These are phyloP conservation scores for Moniliophthora roreri DNA, from an alignment of 1,284 basidiomycete genomes.

Conservation along the genomic window DNA sequence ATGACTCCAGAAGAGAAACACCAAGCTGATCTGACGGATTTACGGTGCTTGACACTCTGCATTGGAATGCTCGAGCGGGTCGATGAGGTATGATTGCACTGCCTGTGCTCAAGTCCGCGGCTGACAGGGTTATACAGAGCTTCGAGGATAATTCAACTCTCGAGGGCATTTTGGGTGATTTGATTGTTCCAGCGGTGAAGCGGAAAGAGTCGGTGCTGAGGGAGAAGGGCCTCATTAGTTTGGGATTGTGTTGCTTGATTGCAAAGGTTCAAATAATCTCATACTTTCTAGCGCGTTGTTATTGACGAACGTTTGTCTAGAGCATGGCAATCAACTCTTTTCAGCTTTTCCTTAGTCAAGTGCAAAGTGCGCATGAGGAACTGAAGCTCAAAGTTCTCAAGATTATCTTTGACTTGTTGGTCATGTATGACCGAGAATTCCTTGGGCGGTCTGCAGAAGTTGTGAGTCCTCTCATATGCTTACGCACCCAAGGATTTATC, in stretches of 20 bases:
- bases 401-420: conserved; percentile 88
- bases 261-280: conserved; percentile 52
- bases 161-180: conserved; percentile 86
- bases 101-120: background rate
- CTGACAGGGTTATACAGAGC: conserved; percentile 44
- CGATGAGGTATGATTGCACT: conserved; percentile 62
- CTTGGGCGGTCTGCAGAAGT: conserved; percentile 55
- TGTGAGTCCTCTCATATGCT: conserved; percentile 33
- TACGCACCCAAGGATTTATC: background rate
- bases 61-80: conserved; percentile 92
- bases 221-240: conserved; percentile 83
- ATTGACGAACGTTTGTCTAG: conserved; percentile 33
- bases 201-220: conserved; percentile 83
- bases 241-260: conserved; percentile 92
- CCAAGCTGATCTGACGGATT: conserved; percentile 69
- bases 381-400: conserved; percentile 84
- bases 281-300: background rate
- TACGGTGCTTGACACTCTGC: conserved; percentile 86
- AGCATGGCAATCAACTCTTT: conserved; percentile 92
- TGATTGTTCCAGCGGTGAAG: conserved; percentile 90
- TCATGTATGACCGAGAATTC: conserved; percentile 86
- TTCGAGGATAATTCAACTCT: conserved; percentile 95
- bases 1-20: conserved; percentile 60
- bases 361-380: conserved; percentile 74
- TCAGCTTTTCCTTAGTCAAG: conserved; percentile 87